Base-by-base conservation (phyloP, 2,329 filamentous ascomycete species). In the Chaetomiaceae sp. region DNA sequence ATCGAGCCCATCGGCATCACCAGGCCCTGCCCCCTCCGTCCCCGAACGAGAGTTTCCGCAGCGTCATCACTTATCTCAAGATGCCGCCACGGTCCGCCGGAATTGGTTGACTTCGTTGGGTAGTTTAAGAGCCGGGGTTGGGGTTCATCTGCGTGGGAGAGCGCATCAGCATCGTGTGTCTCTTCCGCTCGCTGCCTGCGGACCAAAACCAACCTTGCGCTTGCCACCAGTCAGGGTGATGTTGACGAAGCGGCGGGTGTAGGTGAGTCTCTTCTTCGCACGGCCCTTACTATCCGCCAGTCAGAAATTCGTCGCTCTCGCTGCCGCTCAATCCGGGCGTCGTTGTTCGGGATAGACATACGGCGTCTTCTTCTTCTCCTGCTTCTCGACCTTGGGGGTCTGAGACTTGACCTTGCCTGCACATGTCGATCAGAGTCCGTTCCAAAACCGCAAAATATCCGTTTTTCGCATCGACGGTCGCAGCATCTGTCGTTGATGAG, bases 201-300 rank as follows among this genome's bases (percentile, higher is more conserved):
- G 20, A 33, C 3, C 57, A 64, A n/a, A 78, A 73, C 76, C 55
- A 23, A 95, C 90, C 90, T 96, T 96, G 79, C 92, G 84, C 91
- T 97, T 97, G 81, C 92, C 92, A 76, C 91, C 91, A 65, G 65
- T 95, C 80, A 96, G 83, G 71, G 89, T 95, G 74, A 97, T 91
- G 81, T 97, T 97, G 68, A 97, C 91, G 82, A 97, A 97, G 70
- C 92, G 91, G 75, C 92, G 89, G 69, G 91, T 96, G 85, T 96
- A 96, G 74, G 83, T 86, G 75, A 95, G 85, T 73, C 92, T 86
- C 91, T 97, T 97, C 81, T 94, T 90, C 68, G 92, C 92, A 72
- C 92, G 91, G 73, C 92, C 92, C 87, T 96, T 96, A 58, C 60
- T 63, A 43, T 58, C 47, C 33, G 19, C 7, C 15, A 34, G 58